These are phyloP conservation scores for Aegilops tauschii DNA, from an alignment of 176 grass and related monocot genomes.

Conservation along the genomic window DNA sequence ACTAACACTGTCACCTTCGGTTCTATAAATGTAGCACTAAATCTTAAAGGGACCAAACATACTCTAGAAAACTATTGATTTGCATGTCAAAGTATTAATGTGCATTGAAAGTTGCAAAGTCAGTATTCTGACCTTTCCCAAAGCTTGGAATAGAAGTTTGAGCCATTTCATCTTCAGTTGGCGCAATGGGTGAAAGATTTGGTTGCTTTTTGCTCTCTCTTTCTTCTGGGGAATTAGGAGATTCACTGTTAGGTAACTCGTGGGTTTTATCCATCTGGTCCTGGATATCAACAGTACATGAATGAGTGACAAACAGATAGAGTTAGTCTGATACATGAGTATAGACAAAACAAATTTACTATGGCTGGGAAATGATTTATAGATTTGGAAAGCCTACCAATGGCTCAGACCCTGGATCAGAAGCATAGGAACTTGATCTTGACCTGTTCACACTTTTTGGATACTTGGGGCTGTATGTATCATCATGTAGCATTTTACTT, in stretches of 20 bases:
- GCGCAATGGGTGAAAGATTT: conserved; percentile 32
- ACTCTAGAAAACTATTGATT: neutral
- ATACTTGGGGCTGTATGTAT: conserved; percentile 33
- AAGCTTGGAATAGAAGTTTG: conserved; percentile 41
- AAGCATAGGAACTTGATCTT: conserved; percentile 46
- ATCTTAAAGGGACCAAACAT: neutral
- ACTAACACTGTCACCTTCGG: conserved; percentile 4
- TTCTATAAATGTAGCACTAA: neutral
- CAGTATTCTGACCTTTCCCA: conserved; percentile 34
- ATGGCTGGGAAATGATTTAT: conserved; percentile 10
- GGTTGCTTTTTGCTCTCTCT: conserved; percentile 25
- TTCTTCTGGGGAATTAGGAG: conserved; percentile 32
- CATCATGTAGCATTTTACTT: conserved; percentile 45
- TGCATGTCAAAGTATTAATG: neutral
- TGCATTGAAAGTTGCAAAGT: neutral
- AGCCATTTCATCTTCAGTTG: conserved; percentile 35
- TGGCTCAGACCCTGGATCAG: conserved; percentile 53
- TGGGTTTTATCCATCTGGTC: conserved; percentile 23
- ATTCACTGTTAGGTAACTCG: conserved; percentile 34
- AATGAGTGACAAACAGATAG: neutral
- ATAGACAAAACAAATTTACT: conserved; percentile 20
- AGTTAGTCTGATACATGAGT: conserved; percentile 13
- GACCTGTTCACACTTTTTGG: conserved; percentile 46
- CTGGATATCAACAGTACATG: conserved; percentile 24
- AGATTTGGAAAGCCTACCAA: conserved; percentile 51